phyloP scores from a whole-genome alignment of 257 asterid species.

The Nicotiana sylvestris region DNA sequence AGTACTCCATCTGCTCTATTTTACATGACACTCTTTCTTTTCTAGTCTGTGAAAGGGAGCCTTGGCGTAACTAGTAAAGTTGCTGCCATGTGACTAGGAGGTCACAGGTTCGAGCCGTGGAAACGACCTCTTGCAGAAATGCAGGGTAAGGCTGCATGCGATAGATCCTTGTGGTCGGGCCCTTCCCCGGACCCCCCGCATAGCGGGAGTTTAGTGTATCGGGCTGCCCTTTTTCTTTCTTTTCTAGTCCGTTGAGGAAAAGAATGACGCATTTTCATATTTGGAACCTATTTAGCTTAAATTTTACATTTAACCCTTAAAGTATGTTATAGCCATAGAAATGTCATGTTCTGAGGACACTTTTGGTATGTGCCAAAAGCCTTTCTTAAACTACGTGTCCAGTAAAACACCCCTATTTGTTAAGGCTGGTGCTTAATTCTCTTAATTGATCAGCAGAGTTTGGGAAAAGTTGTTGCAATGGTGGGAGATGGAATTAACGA shows the following conservation, averaged over 20 bases:
- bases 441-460: neutral
- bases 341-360: neutral
- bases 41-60: too few species aligned
- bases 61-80: too few species aligned
- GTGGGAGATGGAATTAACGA: constrained; percentile 42
- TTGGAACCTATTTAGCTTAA: neutral
- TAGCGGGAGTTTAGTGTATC: too few species aligned
- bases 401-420: neutral
- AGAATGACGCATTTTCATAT: neutral
- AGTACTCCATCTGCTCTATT: too few species aligned
- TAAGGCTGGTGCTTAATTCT: neutral
- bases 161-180: too few species aligned
- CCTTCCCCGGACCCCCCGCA: too few species aligned
- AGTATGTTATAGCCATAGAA: neutral
- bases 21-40: too few species aligned
- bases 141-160: too few species aligned
- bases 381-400: neutral
- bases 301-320: neutral
- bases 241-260: neutral
- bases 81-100: too few species aligned
- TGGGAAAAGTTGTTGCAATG: constrained; percentile 33
- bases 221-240: too few species aligned
- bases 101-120: too few species aligned
- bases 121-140: too few species aligned
- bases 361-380: neutral